phyloP scores from a whole-genome alignment of 148 eudicot genomes.

The Persicaria tinctoria region DNA sequence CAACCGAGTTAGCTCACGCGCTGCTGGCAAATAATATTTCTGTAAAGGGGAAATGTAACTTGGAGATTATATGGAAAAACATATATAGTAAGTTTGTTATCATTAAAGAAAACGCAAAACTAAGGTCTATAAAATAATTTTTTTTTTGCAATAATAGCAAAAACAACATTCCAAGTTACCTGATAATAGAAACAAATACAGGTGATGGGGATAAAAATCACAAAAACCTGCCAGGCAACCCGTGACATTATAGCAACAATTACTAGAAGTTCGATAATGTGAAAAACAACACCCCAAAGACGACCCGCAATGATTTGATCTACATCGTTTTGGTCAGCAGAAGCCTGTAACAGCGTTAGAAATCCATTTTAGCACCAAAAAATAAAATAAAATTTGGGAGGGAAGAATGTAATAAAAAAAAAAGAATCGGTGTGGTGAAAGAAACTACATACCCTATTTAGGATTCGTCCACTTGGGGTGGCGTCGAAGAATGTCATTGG shows the following conservation, averaged over 20 bases:
- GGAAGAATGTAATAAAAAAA: no score
- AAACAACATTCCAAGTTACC: slow-evolving; percentile 23
- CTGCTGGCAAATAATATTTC: slow-evolving; percentile 53
- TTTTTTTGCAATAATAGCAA: no score
- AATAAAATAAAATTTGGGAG: neutral
- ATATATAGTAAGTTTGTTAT: no score
- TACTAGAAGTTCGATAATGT: slow-evolving; percentile 49
- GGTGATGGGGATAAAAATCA: slow-evolving; percentile 45
- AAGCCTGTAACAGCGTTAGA: slow-evolving; percentile 33
- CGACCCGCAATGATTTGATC: slow-evolving; percentile 39
- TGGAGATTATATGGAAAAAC: no score
- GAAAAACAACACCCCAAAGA: slow-evolving; percentile 39
- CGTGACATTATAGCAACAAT: slow-evolving; percentile 58
- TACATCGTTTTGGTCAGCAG: slow-evolving; percentile 62
- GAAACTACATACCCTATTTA: slow-evolving; percentile 42
- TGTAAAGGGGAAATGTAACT: slow-evolving; percentile 11
- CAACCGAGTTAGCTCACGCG: slow-evolving; percentile 55
- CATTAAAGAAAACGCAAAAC: no score
- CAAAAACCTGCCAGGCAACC: slow-evolving; percentile 68
- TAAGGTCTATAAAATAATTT: no score
- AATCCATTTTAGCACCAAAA: no score
- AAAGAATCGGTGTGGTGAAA: neutral
- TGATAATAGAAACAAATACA: slow-evolving; percentile 52
- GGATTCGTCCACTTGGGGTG: slow-evolving; percentile 65
- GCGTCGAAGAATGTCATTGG: slow-evolving; percentile 81